Percentiles rank a stretch among this genome's conserved stretches.
phyloP scores from a whole-genome alignment of 1,284 basidiomycete species.

The Leccinum subrobustum region DNA sequence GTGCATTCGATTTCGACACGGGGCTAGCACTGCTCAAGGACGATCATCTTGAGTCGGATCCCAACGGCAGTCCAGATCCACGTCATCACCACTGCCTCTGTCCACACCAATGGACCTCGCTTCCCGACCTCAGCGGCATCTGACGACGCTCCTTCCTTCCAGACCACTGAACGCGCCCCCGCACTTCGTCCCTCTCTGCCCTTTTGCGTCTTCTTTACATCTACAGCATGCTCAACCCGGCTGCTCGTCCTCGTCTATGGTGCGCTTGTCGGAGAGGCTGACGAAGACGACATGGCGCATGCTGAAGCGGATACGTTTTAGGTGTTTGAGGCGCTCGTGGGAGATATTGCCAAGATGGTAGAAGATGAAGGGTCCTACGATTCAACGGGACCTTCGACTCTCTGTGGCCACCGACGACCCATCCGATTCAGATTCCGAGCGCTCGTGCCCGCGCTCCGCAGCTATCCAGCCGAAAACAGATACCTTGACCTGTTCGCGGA shows the following conservation, averaged over 20 bases:
- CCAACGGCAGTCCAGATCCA: slow-evolving; percentile 25
- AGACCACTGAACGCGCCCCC: slow-evolving; percentile 42
- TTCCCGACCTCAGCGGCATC: slow-evolving; percentile 30
- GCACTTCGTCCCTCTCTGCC: slow-evolving; percentile 58
- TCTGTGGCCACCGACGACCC: too few species aligned
- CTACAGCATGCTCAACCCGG: slow-evolving; percentile 70
- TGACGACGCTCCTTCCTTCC: slow-evolving; percentile 53
- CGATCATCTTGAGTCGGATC: slow-evolving; percentile 43
- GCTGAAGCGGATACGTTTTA: slow-evolving; percentile 80
- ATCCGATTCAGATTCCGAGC: slow-evolving; percentile 38
- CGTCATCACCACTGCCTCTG: slow-evolving; percentile 15
- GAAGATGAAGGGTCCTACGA: slow-evolving; percentile 50
- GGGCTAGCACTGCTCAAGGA: slow-evolving; percentile 50
- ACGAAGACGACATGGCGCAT: slow-evolving; percentile 60
- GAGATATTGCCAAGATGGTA: slow-evolving; percentile 69
- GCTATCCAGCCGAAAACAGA: too few species aligned
- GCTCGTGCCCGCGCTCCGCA: too few species aligned
- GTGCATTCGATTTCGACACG: slow-evolving; percentile 50
- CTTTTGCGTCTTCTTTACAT: slow-evolving; percentile 71
- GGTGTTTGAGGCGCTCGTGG: slow-evolving; percentile 72
- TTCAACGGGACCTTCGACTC: too few species aligned
- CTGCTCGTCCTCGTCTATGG: slow-evolving; percentile 69
- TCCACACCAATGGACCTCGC: slow-evolving; percentile 11
- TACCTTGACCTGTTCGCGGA: too few species aligned
- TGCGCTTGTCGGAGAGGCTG: slow-evolving; percentile 58